Base-by-base conservation (phyloP, 345 rosid genomes). In the Microthlaspi erraticum region DNA sequence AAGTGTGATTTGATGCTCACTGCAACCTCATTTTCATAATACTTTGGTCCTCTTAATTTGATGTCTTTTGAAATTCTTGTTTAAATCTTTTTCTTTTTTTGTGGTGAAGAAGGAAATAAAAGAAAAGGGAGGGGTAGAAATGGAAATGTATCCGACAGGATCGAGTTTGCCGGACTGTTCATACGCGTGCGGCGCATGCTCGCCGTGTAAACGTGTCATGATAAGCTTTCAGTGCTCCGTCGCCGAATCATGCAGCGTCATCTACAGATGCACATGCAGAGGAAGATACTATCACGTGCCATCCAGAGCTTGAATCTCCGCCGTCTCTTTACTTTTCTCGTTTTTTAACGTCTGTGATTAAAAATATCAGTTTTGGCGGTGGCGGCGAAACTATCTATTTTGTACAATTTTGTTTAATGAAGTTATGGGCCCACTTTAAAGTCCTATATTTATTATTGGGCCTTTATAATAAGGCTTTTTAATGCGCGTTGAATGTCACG, bases 151-250 rank as follows among this genome's bases (percentile, higher is more conserved):
- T 26, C 87, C 87, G 11, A 83, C 86, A 3, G 99, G 99, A 10
- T 94, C 99, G 50, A 88, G 95, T 61, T 72, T 94, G 70, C 99
- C 99, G 3, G 99, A 94, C 48, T 94, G 99, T 68, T 81, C 93
- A 1, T 93, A 89, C 53, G 99, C 99, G 1, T 94, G 99, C 39
- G 95, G 93, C 6, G 73, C 97, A 2, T 94, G 99, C 49, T 78
- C 82, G 43, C 99, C 99, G 6, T 94, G 99, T 76, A 88, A 85
- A 81, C 84, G 96, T 43, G 99, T 94, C 46, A 88, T 91, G 91
- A 88, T 91, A 67, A 88, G 97, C 83, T 94, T 86, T 80, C 82
- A 84, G 44, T 94, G 99, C 69, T 82, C 96, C 32, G 41, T 73
- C 3, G 81, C 91, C 54, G 99, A 94, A 84, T 91, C 99, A 10